Evolutionary conservation across 2,329 filamentous ascomycete genomes (phyloP).

Genomic region (Westerdykella aurantiaca): DNA sequence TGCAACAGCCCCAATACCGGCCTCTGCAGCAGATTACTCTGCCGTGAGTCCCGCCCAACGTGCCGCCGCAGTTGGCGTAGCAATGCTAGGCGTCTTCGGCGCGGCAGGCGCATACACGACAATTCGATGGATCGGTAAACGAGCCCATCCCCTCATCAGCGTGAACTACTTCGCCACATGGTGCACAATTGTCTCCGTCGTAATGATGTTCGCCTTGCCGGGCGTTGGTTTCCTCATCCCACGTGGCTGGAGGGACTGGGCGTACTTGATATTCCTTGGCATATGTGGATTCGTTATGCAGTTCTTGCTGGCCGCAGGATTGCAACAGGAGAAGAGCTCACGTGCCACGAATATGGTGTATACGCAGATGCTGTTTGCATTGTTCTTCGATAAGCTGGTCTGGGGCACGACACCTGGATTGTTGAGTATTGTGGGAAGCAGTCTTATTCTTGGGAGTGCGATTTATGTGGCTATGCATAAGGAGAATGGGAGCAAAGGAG

Average conservation of each 20-base stretch:
- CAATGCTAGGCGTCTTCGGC: conserved; percentile 69
- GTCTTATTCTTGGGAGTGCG: conserved; percentile 59
- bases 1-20: conserved; percentile 4
- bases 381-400: conserved; percentile 58
- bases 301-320: conserved; percentile 72
- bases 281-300: conserved; percentile 77
- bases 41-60: conserved; percentile 58
- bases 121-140: conserved; percentile 72
- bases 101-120: conserved; percentile 65
- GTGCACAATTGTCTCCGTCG: conserved; percentile 61
- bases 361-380: conserved; percentile 63
- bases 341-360: conserved; percentile 63
- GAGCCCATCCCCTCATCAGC: conserved; percentile 74
- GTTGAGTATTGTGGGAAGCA: conserved; percentile 56
- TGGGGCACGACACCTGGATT: conserved; percentile 55
- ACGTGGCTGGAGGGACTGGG: conserved; percentile 54
- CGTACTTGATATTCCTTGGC: conserved; percentile 62
- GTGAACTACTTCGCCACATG: conserved; percentile 77
- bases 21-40: conserved; percentile 34
- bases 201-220: conserved; percentile 54
- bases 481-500: conserved; percentile 28
- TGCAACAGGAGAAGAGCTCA: conserved; percentile 63
- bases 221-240: conserved; percentile 55
- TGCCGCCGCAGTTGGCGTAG: conserved; percentile 63
- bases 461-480: conserved; percentile 58